Base-by-base conservation (phyloP, 495 filamentous ascomycete genomes). In the Margaritispora aquatica region DNA sequence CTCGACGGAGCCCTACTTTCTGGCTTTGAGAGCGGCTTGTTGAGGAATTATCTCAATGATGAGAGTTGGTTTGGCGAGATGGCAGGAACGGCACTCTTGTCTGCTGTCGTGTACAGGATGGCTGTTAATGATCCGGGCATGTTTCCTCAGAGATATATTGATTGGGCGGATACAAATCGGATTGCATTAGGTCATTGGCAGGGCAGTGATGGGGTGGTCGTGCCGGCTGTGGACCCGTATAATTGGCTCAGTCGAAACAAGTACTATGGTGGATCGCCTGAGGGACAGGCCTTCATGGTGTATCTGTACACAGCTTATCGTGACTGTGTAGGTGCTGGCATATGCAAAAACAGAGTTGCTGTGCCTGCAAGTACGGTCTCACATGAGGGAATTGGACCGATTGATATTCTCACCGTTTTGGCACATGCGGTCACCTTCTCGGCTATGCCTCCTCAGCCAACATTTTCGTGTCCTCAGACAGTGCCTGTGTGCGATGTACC, bases 11-110 rank as follows among this genome's bases (percentile, higher is more conserved):
- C 72, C 10, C n/a, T 54, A 8, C 59, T 61, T 15, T 78, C 75
- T 26, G 68, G 76, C 55, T 65, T 67, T 29, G 68, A 34, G 5
- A 67, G 70, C 36, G 71, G 73, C 17, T 66, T 81, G 17, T 64
- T 80, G 19, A 67, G 75, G 8, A 82, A 82, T 60, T 81, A 82
- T 57, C 70, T 81, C 31, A 71, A 75, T 47, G 74, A 80, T 47
- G 59, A 64, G 10, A 69, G 53, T 21, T 81, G 77, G 79, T 81
- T 75, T 60, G 79, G 75, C 9, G 79, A 82, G 62, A 72, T 77
- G 0, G 73, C 79, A 0, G 79, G 79, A 24, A 82, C 79, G 13
- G 63, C 73, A 3, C 59, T 80, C 5, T 49, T 82, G 26, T 65
- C 72, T 19, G 71, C 79, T 20, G 70, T 71, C 2, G 72, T 70